Evolutionary conservation across 2,329 filamentous ascomycete species (phyloP).

Genomic region (Polytolypa hystricis): DNA sequence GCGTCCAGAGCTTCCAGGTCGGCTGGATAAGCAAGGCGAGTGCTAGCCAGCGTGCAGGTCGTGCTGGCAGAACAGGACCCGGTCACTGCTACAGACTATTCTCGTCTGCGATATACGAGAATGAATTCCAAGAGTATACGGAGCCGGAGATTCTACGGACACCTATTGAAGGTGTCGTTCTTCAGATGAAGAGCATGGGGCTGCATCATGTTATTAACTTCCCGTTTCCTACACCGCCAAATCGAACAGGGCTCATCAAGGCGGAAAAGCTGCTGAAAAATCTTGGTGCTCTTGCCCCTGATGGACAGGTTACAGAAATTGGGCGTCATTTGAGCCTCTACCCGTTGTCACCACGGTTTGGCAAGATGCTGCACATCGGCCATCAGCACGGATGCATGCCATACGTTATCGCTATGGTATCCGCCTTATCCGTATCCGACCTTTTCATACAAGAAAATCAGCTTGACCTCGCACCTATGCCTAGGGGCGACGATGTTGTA

Average conservation of each 20-base stretch:
- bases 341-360: slow-evolving; percentile 79
- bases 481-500: slow-evolving; percentile 33
- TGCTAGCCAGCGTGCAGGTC: slow-evolving; percentile 80
- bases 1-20: slow-evolving; percentile 90
- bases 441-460: slow-evolving; percentile 76
- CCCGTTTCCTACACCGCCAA: slow-evolving; percentile 86
- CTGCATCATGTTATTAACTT: slow-evolving; percentile 85
- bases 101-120: slow-evolving; percentile 81
- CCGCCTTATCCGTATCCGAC: slow-evolving; percentile 77
- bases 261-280: slow-evolving; percentile 81
- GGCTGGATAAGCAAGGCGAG: slow-evolving; percentile 97
- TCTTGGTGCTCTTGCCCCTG: slow-evolving; percentile 63
- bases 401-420: slow-evolving; percentile 79
- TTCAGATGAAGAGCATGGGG: slow-evolving; percentile 92
- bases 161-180: slow-evolving; percentile 81
- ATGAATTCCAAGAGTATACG: slow-evolving; percentile 75
- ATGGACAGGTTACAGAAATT: slow-evolving; percentile 64
- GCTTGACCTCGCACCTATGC: slow-evolving; percentile 49
- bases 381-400: slow-evolving; percentile 71
- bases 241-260: slow-evolving; percentile 61
- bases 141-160: slow-evolving; percentile 83
- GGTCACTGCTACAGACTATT: slow-evolving; percentile 94
- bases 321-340: slow-evolving; percentile 79
- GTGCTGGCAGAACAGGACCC: slow-evolving; percentile 88
- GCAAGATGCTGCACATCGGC: slow-evolving; percentile 82